Evolutionary conservation across 192 early-diverging fungal species (phyloP), one percentile per base, ranked within the genome.

Genomic region (Umbelopsis sp.): DNA sequence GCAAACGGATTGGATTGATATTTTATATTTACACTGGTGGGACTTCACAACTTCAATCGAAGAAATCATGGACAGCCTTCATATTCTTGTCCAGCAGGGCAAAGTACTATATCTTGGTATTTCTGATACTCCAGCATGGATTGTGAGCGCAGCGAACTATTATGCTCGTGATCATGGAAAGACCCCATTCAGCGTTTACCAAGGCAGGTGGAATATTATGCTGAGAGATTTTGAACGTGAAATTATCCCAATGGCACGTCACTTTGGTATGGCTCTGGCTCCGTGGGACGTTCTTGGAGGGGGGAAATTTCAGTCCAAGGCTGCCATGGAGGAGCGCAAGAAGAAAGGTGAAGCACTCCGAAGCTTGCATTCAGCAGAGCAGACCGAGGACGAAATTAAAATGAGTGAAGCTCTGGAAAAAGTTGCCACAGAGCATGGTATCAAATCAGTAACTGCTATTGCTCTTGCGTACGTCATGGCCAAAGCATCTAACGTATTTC

Each of bases 21-120:
- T 85, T 45, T 67, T 85, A 0, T 85, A 85, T 47, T 74, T 85
- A 2, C 83, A 85, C 34, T 12, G 78, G 14, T 85, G 73, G 72
- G 83, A 85, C 31, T 82, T 69, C 54, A 34, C 76, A 52, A 85
- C 88, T 0, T 81, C 88, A 3, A 77, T 87, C 21, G 81, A 86
- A 59, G 89, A 91, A 66, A 87, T 89, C 14, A 85, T 91, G 82
- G 76, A 79, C 12, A 83, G 89, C 8, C 68, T 91, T 9, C 77
- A 90, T 62, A 87, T 89, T 56, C 78, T 87, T 53, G 85, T 91
- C 11, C 70, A 83, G 12, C 41, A 75, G 24, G 90, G 90, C 10
- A 87, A 90, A 67, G 86, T 88, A 3, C 71, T 83, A 0, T 91
- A 91, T 77, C 68, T 88, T 21, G 89, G 81, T 3, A 65, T 79